These are phyloP conservation scores for Zygosaccharomyces lentus DNA, from an alignment of 805 yeast species.

Conservation along the genomic window DNA sequence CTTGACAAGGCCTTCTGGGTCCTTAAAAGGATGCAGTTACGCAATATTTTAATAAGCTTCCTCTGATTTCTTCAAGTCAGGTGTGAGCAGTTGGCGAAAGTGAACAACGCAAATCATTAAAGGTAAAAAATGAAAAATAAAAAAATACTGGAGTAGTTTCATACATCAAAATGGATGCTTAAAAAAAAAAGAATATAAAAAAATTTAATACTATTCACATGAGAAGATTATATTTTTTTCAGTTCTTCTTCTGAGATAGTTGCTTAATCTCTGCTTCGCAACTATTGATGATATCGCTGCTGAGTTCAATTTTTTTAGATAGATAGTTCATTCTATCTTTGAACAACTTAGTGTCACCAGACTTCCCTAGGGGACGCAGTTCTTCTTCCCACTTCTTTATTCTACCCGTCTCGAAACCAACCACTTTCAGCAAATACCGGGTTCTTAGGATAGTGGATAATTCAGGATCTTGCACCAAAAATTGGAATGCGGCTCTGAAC, in stretches of 20 bases:
- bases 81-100: no score
- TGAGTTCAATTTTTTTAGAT: conserved; percentile 57
- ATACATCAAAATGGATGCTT: no score
- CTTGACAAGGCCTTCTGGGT: neutral
- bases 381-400: conserved; percentile 70
- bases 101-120: no score
- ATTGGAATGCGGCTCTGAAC: conserved; percentile 70
- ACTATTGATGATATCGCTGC: conserved; percentile 48
- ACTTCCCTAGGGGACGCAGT: conserved; percentile 50
- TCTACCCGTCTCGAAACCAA: conserved; percentile 56
- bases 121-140: no score
- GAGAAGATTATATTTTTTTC: neutral
- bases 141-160: no score
- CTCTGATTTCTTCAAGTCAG: no score
- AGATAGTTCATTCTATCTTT: conserved; percentile 62
- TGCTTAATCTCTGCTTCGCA: conserved; percentile 45
- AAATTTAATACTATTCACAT: neutral
- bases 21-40: neutral
- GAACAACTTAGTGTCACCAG: conserved; percentile 51
- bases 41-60: no score
- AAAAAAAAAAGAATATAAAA: no score
- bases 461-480: conserved; percentile 53
- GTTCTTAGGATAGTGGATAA: conserved; percentile 61
- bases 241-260: conserved; percentile 23
- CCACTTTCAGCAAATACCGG: conserved; percentile 49